phyloP scores from a whole-genome alignment of 495 filamentous ascomycete genomes.

The Penicillium robsamsonii region DNA sequence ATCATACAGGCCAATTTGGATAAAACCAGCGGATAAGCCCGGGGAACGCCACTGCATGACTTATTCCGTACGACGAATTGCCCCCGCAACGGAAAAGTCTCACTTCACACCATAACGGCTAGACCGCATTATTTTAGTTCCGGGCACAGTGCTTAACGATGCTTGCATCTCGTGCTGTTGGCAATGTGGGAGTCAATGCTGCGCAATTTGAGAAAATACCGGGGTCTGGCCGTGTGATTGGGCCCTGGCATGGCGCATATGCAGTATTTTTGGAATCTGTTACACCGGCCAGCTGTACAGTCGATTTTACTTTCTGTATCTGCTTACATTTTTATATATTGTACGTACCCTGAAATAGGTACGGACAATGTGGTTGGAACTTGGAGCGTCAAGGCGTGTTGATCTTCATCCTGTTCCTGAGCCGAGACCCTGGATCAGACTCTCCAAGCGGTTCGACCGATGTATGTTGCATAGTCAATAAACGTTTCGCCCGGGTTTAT shows the following conservation, averaged over 20 bases:
- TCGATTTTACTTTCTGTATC: no score
- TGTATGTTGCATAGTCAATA: not conserved
- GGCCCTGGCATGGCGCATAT: slow-evolving; percentile 16
- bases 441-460: slow-evolving; percentile 14
- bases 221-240: slow-evolving; percentile 8
- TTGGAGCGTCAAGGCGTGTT: slow-evolving; percentile 5
- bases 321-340: no score
- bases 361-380: slow-evolving; percentile 1
- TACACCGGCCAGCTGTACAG: not conserved
- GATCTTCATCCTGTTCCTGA: slow-evolving; percentile 14
- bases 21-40: slow-evolving; percentile 1
- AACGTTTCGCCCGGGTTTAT: not conserved
- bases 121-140: slow-evolving; percentile 12
- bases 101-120: slow-evolving; percentile 12
- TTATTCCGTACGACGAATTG: not conserved
- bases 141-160: slow-evolving; percentile 20
- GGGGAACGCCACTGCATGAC: not conserved
- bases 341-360: no score
- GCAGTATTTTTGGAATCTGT: slow-evolving; percentile 8
- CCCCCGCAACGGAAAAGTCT: slow-evolving; percentile 17
- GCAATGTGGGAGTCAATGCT: slow-evolving; percentile 3
- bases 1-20: not conserved
- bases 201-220: slow-evolving; percentile 7
- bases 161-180: slow-evolving; percentile 15
- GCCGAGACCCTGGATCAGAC: slow-evolving; percentile 14